These are phyloP conservation scores for Gaeumannomyces sp. DNA, from an alignment of 2,329 filamentous ascomycete genomes.

Conservation along the genomic window DNA sequence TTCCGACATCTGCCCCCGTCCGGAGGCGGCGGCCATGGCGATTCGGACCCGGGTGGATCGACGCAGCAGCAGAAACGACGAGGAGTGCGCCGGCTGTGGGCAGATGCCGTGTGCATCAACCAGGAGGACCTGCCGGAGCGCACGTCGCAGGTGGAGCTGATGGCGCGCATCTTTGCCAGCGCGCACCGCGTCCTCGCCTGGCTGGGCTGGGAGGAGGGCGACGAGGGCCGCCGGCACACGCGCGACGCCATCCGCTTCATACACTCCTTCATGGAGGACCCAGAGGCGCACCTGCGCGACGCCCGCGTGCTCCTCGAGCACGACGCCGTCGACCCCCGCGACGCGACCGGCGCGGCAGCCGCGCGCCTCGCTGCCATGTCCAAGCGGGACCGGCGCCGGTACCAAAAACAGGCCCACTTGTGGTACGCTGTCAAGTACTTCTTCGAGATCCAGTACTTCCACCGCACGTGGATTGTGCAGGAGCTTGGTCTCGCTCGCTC, in stretches of 20 bases:
- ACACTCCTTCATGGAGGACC: constrained; percentile 14
- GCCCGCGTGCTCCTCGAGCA: constrained; percentile 14
- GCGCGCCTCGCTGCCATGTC: constrained; percentile 11
- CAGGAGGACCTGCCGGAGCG: constrained; percentile 16
- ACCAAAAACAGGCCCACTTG: constrained; percentile 12
- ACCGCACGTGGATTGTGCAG: constrained; percentile 20
- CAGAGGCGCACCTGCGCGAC: constrained; percentile 11
- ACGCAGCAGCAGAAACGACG: background rate
- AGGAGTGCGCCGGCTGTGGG: constrained; percentile 15
- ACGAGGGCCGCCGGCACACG: constrained; percentile 12
- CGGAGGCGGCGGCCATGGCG: background rate
- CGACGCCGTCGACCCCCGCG: constrained; percentile 2
- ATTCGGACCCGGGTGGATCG: background rate
- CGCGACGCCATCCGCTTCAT: constrained; percentile 16
- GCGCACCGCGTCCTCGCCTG: constrained; percentile 16
- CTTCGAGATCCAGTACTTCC: constrained; percentile 15
- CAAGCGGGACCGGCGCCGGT: constrained; percentile 10
- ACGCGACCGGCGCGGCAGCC: background rate
- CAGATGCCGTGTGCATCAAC: constrained; percentile 21
- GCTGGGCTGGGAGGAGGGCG: constrained; percentile 16
- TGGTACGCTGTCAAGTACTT: constrained; percentile 15
- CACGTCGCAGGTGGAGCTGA: constrained; percentile 16
- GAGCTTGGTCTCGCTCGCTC: constrained; percentile 18
- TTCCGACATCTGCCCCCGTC: background rate
- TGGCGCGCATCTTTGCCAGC: constrained; percentile 16